These are phyloP conservation scores for Yueomyces sp. DNA, from an alignment of 1,139 yeast genomes.

Conservation along the genomic window DNA sequence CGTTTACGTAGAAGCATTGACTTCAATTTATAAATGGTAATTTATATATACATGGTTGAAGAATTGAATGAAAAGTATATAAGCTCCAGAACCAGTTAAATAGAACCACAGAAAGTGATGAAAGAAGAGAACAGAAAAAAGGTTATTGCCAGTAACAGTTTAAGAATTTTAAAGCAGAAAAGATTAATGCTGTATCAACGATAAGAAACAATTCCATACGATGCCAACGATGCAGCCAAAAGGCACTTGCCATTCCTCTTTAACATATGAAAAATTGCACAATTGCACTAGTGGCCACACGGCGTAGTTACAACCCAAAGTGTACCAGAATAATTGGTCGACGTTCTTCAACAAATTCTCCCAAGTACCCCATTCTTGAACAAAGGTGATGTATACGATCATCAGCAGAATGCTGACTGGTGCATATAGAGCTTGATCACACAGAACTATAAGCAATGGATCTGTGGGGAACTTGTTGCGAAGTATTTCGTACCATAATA, in stretches of 20 bases:
- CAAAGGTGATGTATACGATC: neutral
- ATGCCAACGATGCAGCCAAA: neutral
- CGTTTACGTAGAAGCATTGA: no score
- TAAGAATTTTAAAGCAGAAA: no score
- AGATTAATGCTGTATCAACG: neutral
- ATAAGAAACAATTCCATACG: neutral
- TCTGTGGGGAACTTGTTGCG: neutral
- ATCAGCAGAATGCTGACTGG: neutral
- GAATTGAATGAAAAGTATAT: no score
- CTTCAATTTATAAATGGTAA: no score
- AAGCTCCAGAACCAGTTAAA: no score
- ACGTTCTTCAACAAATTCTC: neutral
- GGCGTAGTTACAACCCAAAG: neutral
- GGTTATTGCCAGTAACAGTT: no score
- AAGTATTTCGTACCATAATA: neutral
- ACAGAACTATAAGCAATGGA: neutral
- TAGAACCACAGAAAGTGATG: no score
- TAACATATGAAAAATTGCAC: neutral
- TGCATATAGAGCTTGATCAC: neutral
- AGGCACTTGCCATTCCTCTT: neutral
- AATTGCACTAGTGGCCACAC: neutral
- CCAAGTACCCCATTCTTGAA: neutral
- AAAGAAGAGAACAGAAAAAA: no score
- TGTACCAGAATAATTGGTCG: neutral
- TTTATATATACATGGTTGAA: no score